Conservation (phyloP, 257 asterid species). For the Ballota nigra region DNA sequence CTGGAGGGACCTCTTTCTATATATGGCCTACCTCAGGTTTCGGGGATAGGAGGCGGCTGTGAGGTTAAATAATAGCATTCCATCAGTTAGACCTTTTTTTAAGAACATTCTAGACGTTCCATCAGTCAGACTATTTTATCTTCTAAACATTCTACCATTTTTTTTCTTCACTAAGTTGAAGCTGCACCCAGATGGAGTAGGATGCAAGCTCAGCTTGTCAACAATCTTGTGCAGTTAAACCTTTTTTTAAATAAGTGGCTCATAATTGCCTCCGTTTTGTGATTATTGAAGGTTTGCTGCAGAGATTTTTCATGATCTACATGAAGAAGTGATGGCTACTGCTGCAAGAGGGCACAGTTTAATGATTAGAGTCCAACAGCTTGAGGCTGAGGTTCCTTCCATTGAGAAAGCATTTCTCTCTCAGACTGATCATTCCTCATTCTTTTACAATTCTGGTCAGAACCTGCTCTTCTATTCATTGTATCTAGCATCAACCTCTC, state of each 20-base stretch:
- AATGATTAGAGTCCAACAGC: constrained; percentile 81
- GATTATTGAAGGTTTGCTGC: constrained; percentile 87
- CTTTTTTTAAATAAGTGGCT: constrained; percentile 9
- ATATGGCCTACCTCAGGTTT: neutral
- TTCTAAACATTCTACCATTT: neutral
- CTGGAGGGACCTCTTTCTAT: neutral
- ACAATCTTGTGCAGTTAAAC: neutral
- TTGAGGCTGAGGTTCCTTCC: constrained; percentile 75
- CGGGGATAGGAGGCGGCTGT: neutral
- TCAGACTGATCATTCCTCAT: constrained; percentile 81
- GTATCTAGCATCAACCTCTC: neutral
- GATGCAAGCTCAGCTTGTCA: neutral
- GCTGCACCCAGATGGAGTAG: neutral
- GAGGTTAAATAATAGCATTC: neutral
- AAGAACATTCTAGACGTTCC: neutral
- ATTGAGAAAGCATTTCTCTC: constrained; percentile 86
- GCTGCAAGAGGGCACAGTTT: constrained; percentile 88
- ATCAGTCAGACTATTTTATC: neutral
- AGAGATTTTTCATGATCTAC: constrained; percentile 81
- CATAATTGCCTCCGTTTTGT: constrained; percentile 32
- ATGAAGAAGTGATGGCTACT: constrained; percentile 89
- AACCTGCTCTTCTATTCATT: constrained; percentile 21
- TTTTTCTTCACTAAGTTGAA: neutral
- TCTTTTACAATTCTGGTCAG: constrained; percentile 71
- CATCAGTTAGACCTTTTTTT: neutral